Percentiles rank a stretch among this genome's conserved stretches.
These are phyloP conservation scores for Cyberlindnera amylophila DNA, from an alignment of 805 yeast species.

Conservation along the genomic window DNA sequence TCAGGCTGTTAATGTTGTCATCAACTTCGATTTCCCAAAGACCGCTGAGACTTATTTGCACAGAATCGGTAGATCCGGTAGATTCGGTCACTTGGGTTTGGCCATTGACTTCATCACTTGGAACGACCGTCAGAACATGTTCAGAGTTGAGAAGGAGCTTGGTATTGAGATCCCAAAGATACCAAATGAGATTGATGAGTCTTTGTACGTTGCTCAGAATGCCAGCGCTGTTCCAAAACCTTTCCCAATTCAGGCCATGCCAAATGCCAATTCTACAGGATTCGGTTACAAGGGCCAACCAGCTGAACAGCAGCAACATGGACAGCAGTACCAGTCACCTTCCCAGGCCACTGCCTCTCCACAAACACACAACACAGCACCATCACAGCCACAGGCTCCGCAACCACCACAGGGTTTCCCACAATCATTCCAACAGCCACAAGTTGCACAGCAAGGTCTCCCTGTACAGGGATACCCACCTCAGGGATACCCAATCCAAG, in stretches of 20 bases:
- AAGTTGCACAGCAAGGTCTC: conserved; percentile 9
- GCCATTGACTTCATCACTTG: conserved; percentile 96
- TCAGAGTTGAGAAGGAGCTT: conserved; percentile 93
- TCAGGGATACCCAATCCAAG: conserved; percentile 18
- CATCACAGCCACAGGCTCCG: conserved; percentile 19
- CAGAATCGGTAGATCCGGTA: conserved; percentile 98
- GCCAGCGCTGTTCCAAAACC: conserved; percentile 77
- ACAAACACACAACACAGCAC: conserved; percentile 22
- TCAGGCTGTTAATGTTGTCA: conserved; percentile 97
- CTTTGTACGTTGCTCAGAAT: conserved; percentile 83
- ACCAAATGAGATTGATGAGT: conserved; percentile 87
- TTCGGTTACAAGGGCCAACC: conserved; percentile 48
- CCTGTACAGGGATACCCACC: conserved; percentile 18
- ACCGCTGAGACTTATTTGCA: conserved; percentile 96
- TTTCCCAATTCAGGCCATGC: conserved; percentile 67
- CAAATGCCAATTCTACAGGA: conserved; percentile 36
- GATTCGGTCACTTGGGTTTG: conserved; percentile 97
- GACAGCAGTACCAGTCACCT: conserved; percentile 15
- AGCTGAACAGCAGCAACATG: conserved; percentile 25
- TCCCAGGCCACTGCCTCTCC: conserved; percentile 12
- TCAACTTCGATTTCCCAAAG: conserved; percentile 97
- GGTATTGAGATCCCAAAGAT: conserved; percentile 97
- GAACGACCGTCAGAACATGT: conserved; percentile 91
- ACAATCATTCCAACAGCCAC: conserved; percentile 15
- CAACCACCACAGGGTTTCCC: conserved; percentile 23